Evolutionary conservation across 2,329 filamentous ascomycete species (phyloP).

Genomic region (Claviceps sp.): DNA sequence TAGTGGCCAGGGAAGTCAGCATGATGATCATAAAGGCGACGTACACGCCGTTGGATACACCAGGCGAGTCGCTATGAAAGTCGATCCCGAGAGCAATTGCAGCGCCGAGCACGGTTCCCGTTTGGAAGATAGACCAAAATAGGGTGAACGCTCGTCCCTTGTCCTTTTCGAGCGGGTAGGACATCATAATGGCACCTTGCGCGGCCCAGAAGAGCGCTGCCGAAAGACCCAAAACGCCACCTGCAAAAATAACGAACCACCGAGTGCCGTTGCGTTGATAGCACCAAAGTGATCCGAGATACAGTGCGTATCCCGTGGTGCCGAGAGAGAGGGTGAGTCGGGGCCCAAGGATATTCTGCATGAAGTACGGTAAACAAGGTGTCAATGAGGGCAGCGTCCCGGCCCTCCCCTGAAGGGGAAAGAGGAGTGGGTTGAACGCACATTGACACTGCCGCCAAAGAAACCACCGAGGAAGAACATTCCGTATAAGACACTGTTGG

Average conservation of each 20-base stretch:
- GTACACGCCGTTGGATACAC: constrained; percentile 4
- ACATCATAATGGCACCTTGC: constrained; percentile 79
- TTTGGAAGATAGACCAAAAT: constrained; percentile 94
- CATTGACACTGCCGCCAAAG: constrained; percentile 5
- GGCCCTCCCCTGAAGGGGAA: no score
- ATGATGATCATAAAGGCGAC: constrained; percentile 6
- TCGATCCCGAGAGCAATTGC: constrained; percentile 14
- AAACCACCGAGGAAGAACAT: constrained; percentile 5
- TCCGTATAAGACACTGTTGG: constrained; percentile 32
- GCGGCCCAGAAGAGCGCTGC: constrained; percentile 71
- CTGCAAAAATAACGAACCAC: constrained; percentile 43
- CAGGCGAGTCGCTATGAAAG: constrained; percentile 3
- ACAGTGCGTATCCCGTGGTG: constrained; percentile 4
- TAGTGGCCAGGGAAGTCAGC: constrained; percentile 7
- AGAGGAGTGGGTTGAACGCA: neutral
- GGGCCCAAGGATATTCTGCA: constrained; percentile 3
- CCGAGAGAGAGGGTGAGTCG: constrained; percentile 4
- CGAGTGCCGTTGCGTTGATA: constrained; percentile 4
- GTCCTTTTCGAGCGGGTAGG: constrained; percentile 64
- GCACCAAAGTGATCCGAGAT: constrained; percentile 6
- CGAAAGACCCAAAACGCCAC: constrained; percentile 61
- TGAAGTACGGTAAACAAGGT: no score
- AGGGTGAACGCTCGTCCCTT: constrained; percentile 82
- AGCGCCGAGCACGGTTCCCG: constrained; percentile 69
- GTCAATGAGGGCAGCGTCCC: neutral